Percentiles rank a stretch among this genome's conserved stretches.
These are phyloP conservation scores for Cucumis cinereus DNA, from an alignment of 306 rosid genomes.

Conservation along the genomic window DNA sequence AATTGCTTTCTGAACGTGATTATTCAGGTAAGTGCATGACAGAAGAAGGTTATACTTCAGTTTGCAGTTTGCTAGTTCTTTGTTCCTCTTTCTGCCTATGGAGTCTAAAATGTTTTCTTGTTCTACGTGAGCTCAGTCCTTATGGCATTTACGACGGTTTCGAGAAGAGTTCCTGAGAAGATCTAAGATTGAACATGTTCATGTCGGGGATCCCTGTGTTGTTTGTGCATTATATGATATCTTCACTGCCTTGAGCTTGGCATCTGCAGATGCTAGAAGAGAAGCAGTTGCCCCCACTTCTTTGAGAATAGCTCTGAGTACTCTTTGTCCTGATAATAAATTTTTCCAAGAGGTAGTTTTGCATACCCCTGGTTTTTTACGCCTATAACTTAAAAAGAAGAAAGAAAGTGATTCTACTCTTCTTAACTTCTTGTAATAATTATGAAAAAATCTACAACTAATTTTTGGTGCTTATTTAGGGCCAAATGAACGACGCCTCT, in stretches of 20 bases:
- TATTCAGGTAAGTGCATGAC: slow-evolving; percentile 49
- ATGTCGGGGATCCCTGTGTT: slow-evolving; percentile 89
- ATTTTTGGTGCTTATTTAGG: slow-evolving; percentile 36
- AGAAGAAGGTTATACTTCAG: slow-evolving; percentile 7
- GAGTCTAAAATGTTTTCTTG: slow-evolving; percentile 19
- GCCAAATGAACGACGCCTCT: slow-evolving; percentile 98
- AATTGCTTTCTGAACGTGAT: slow-evolving; percentile 98
- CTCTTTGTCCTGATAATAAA: slow-evolving; percentile 70
- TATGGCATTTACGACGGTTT: slow-evolving; percentile 81
- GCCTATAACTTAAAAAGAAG: not conserved
- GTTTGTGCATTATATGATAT: slow-evolving; percentile 83
- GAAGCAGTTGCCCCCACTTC: slow-evolving; percentile 92
- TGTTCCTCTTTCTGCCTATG: slow-evolving; percentile 1
- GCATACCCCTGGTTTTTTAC: not conserved
- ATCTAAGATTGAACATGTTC: slow-evolving; percentile 67
- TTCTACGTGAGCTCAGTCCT: slow-evolving; percentile 48
- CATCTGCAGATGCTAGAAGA: slow-evolving; percentile 46
- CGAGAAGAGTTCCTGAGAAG: slow-evolving; percentile 69
- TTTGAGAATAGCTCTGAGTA: slow-evolving; percentile 88
- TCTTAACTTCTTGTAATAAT: not conserved
- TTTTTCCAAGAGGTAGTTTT: slow-evolving; percentile 84
- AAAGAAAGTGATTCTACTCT: not conserved
- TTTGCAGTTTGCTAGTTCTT: not conserved
- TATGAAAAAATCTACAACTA: slow-evolving; percentile 2
- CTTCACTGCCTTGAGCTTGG: slow-evolving; percentile 52